Conservation (phyloP, 257 asterid genomes). For the Leonotis leonurus region DNA sequence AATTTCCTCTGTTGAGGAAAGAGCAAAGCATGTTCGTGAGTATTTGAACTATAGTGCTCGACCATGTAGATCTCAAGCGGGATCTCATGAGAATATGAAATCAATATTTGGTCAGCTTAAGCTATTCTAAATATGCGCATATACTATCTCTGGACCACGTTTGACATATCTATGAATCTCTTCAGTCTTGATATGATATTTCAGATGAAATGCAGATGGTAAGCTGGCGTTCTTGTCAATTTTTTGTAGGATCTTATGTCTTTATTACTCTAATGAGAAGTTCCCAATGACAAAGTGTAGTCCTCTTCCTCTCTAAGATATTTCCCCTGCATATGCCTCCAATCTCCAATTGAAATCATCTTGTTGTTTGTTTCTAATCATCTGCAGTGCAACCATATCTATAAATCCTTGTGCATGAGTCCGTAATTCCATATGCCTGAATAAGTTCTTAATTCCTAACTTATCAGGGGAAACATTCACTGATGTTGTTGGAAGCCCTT, state of each 20-base stretch:
- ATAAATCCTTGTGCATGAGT: not conserved
- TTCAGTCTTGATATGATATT: not conserved
- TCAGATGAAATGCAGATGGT: not conserved
- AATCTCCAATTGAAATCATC: no score
- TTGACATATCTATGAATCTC: not conserved
- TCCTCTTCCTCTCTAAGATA: not conserved
- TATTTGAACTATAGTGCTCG: not conserved
- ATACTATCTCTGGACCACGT: not conserved
- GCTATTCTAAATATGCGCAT: not conserved
- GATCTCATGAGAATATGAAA: not conserved
- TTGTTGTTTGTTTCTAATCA: not conserved
- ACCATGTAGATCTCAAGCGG: not conserved
- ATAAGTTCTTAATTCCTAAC: not conserved
- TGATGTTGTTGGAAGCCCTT: conserved; percentile 73
- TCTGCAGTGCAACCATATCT: not conserved
- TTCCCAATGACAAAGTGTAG: not conserved
- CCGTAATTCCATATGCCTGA: not conserved
- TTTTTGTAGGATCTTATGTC: not conserved
- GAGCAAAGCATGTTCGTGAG: no score
- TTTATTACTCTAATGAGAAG: not conserved
- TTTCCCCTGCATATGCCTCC: not conserved
- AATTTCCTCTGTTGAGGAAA: no score
- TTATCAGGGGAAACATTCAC: conserved; percentile 44
- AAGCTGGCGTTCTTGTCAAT: not conserved
- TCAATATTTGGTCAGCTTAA: not conserved